Evolutionary conservation across 441 rosid species (phyloP).

Genomic region (Pelargonium cotyledonis): DNA sequence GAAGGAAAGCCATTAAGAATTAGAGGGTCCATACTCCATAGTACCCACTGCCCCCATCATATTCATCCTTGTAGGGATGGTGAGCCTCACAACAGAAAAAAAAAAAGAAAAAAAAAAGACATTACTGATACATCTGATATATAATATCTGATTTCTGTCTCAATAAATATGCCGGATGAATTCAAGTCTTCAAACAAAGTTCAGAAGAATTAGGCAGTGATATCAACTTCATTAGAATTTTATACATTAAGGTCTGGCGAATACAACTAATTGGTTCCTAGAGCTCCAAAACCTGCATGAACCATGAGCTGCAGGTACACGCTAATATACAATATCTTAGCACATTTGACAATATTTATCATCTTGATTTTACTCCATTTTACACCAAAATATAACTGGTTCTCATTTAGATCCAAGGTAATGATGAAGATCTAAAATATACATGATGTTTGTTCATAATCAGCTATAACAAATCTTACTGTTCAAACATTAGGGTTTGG

Average conservation of each 20-base stretch:
- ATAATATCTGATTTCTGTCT: no score
- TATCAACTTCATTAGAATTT: background rate
- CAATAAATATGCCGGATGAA: no score
- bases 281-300: background rate
- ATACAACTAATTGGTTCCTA: background rate
- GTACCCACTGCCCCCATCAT: no score
- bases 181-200: no score
- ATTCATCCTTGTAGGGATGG: no score
- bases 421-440: background rate
- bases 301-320: background rate
- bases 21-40: no score
- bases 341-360: background rate
- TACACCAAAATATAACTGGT: background rate
- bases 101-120: no score
- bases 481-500: background rate
- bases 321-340: background rate
- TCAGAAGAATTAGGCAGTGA: background rate
- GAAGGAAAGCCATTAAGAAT: no score
- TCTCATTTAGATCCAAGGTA: background rate
- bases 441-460: background rate
- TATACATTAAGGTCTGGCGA: background rate
- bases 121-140: no score
- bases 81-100: no score
- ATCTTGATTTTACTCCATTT: background rate
- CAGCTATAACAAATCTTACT: background rate